Evolutionary conservation across 108 stramenopile genomes (phyloP), one percentile per base, ranked within the genome.

Genomic region (Cyclotella baltica): DNA sequence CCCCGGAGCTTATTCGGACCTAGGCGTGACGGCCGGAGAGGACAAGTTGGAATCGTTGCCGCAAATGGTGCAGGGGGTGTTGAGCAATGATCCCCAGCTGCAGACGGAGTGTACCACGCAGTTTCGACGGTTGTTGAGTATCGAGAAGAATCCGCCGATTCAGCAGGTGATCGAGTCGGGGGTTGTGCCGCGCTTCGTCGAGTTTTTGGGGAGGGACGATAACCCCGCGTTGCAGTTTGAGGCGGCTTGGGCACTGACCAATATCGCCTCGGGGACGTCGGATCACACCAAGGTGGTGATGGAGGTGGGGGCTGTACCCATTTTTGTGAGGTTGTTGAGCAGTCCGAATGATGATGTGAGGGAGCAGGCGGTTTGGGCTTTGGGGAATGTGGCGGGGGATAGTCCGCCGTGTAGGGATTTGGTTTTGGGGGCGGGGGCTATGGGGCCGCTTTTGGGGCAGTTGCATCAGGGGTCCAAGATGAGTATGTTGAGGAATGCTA

Each of bases 341-440:
- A 90, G 88, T 75, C 98, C 98, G 37, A 97, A 99, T 75, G 97
- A 97, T 64, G 98, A 99, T 77, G 98, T 99, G 10, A 83, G 98
- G 9, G 99, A 99, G 84, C 98, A 98, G 82, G 96, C 98, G 59
- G 98, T 98, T 13, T 99, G 99, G 99, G 99, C 98, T 27, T 77
- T 99, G 20, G 99, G 99, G 37, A 99, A 99, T 85, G 98, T 99
- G 75, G 99, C 99, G 20, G 99, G 99, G 22, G 99, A 99, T 83
- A 94, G 92, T 15, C 96, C 97, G 16, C 95, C 96, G 28, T 98
- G 97, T 80, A 93, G 98, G 48, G 98, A 99, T 84, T 73, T 96
- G 52, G 98, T 99, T 6, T 87, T 99, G 70, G 87, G 88, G 63
- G 89, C 87, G 35, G 93, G 94, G 25, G 98, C 97, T 16, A 96